phyloP scores from a whole-genome alignment of 768 basidiomycete genomes.

The Podaxis pistillaris region DNA sequence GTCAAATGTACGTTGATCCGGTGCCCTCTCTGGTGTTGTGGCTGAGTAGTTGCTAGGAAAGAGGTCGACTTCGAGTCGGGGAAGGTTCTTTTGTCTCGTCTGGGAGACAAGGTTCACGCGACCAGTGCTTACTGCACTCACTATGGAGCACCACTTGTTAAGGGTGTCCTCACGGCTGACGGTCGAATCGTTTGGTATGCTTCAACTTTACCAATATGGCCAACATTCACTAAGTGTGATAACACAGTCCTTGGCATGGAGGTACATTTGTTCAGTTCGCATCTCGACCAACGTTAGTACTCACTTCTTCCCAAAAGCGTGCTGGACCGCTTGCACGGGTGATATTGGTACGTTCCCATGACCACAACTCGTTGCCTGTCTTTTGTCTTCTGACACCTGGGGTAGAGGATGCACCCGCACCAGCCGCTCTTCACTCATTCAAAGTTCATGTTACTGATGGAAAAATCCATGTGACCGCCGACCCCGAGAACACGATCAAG shows the following conservation, averaged over 20 bases:
- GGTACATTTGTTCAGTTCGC: slow-evolving; percentile 39
- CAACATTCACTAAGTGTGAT: neutral
- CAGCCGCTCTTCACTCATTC: slow-evolving; percentile 78
- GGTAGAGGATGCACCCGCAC: slow-evolving; percentile 86
- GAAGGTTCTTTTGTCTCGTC: slow-evolving; percentile 74
- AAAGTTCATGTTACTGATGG: slow-evolving; percentile 62
- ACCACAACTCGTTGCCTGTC: neutral
- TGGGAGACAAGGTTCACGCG: slow-evolving; percentile 74
- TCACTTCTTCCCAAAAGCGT: slow-evolving; percentile 45
- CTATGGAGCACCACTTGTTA: slow-evolving; percentile 84
- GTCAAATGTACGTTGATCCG: slow-evolving; percentile 49
- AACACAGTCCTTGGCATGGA: slow-evolving; percentile 80
- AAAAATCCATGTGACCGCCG: slow-evolving; percentile 78
- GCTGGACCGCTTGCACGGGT: slow-evolving; percentile 83
- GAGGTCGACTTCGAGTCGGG: slow-evolving; percentile 76
- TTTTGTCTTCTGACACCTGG: slow-evolving; percentile 19
- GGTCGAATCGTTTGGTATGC: slow-evolving; percentile 77
- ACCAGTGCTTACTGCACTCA: slow-evolving; percentile 89
- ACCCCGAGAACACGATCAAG: slow-evolving; percentile 57
- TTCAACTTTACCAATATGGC: neutral
- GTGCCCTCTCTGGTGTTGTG: neutral
- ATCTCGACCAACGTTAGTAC: neutral
- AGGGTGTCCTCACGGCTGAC: slow-evolving; percentile 77
- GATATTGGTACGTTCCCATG: slow-evolving; percentile 59
- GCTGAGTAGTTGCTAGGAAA: slow-evolving; percentile 51